Conservation (phyloP, 1,139 yeast genomes). For the Taphrina sp. region DNA sequence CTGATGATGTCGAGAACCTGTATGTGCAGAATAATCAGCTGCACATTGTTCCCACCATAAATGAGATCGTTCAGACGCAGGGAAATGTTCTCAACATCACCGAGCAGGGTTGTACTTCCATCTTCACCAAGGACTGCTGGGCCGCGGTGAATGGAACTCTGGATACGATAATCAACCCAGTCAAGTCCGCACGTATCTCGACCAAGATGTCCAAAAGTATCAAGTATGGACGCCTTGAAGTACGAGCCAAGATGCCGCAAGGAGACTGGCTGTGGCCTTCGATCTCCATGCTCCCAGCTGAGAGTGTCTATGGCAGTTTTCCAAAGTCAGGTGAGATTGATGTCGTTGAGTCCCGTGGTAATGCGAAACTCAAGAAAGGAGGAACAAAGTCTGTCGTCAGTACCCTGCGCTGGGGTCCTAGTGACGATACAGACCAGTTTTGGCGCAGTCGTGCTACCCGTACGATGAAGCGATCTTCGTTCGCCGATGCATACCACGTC, state of each 20-base stretch:
- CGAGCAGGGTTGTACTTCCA: slow-evolving; percentile 33
- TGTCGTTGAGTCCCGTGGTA: slow-evolving; percentile 36
- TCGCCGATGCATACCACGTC: slow-evolving; percentile 32
- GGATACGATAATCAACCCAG: slow-evolving; percentile 34
- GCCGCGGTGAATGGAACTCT: slow-evolving; percentile 32
- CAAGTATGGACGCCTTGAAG: slow-evolving; percentile 36
- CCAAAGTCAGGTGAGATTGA: slow-evolving; percentile 38
- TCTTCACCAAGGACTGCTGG: slow-evolving; percentile 29
- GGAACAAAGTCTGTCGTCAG: slow-evolving; percentile 35
- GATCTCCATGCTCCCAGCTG: slow-evolving; percentile 37
- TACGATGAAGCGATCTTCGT: slow-evolving; percentile 28
- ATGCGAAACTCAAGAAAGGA: slow-evolving; percentile 30
- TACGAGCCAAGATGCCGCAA: slow-evolving; percentile 34
- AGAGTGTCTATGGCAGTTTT: slow-evolving; percentile 35
- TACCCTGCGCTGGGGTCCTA: slow-evolving; percentile 37
- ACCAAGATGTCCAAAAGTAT: slow-evolving; percentile 29
- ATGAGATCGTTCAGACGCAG: slow-evolving; percentile 31
- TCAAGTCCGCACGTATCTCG: slow-evolving; percentile 36
- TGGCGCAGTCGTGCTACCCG: slow-evolving; percentile 20
- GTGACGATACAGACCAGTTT: slow-evolving; percentile 26
- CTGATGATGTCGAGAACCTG: slow-evolving; percentile 30
- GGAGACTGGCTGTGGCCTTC: slow-evolving; percentile 39
- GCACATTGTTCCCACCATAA: slow-evolving; percentile 36
- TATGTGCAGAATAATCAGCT: slow-evolving; percentile 34
- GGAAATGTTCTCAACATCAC: slow-evolving; percentile 34